Conservation (phyloP, 257 asterid species). For the Primulina tabacum region DNA sequence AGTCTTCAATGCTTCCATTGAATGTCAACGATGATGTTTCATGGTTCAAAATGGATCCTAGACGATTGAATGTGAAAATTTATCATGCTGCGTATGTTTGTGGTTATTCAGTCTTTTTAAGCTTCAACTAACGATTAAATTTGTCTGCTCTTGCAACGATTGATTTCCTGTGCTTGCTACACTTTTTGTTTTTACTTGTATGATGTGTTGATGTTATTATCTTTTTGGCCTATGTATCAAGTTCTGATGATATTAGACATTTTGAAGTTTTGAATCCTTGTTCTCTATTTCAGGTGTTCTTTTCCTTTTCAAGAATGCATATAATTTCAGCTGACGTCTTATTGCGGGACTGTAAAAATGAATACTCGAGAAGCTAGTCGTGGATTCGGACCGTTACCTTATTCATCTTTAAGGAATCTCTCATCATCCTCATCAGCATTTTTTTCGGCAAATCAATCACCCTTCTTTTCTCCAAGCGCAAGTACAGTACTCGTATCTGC, state of each 20-base stretch:
- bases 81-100: background rate
- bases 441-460: constrained; percentile 92
- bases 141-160: background rate
- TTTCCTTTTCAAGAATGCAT: constrained; percentile 38
- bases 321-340: constrained; percentile 31
- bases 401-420: constrained; percentile 62
- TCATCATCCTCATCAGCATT: constrained; percentile 92
- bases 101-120: background rate
- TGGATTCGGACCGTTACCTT: constrained; percentile 48
- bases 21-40: constrained; percentile 10
- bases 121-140: background rate
- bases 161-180: background rate
- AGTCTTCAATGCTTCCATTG: constrained; percentile 14
- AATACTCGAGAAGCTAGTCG: constrained; percentile 62
- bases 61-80: constrained; percentile 7
- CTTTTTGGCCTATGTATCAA: constrained; percentile 14
- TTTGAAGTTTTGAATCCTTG: constrained; percentile 15
- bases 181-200: background rate
- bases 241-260: constrained; percentile 8
- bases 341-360: constrained; percentile 42
- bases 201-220: background rate
- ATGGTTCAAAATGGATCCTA: constrained; percentile 26
- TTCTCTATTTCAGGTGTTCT: constrained; percentile 34
- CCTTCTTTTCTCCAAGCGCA: constrained; percentile 80
- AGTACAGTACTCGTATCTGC: constrained; percentile 29